Evolutionary conservation across 2,329 filamentous ascomycete species (phyloP), one percentile per base, ranked within the genome.

Genomic region (Nigrospora oryzae): DNA sequence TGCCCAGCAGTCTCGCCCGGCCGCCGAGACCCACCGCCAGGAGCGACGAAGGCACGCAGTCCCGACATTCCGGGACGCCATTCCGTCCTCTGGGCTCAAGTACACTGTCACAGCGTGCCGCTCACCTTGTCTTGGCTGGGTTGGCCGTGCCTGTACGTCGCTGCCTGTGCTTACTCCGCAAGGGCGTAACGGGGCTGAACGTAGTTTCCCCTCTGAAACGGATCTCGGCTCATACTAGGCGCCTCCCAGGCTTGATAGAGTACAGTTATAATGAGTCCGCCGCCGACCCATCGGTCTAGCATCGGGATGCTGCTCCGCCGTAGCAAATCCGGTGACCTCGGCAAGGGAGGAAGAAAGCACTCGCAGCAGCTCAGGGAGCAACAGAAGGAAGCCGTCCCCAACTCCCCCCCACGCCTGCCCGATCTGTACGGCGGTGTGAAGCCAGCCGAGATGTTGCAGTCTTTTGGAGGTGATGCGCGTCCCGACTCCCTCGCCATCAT

Each of bases 391-490:
- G 61, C 69, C 49, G 70, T 81, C 35, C 74, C 79, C 36, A 72
- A 73, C 56, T 70, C 73, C 41, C 77, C 82, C 46, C 83, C 83
- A 46, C 75, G 75, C 53, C 68, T 81, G 30, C 76, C 77, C 19
- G 64, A 59, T 38, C 59, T 69, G 45, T 67, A 68, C 58, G 64
- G 67, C 58, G 65, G 63, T 49, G 58, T 55, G 40, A 52, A 57
- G 48, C 54, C 58, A 51, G 52, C 52, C 51, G 53, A 56, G 40
- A 49, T 62, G 19, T 51, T 61, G 16, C 53, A 60, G 43, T 60
- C 62, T 19, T 69, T 67, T 48, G 59, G 57, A 53, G 60, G 56
- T 42, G 59, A 62, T 37, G 49, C 46, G 38, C 58, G 59, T 43
- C 59, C 60, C 40, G 59, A 63, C 48, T 63, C 60, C 32, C 34